Conservation (phyloP, 352 stramenopile genomes). For the Phytophthora pseudosyringae region DNA sequence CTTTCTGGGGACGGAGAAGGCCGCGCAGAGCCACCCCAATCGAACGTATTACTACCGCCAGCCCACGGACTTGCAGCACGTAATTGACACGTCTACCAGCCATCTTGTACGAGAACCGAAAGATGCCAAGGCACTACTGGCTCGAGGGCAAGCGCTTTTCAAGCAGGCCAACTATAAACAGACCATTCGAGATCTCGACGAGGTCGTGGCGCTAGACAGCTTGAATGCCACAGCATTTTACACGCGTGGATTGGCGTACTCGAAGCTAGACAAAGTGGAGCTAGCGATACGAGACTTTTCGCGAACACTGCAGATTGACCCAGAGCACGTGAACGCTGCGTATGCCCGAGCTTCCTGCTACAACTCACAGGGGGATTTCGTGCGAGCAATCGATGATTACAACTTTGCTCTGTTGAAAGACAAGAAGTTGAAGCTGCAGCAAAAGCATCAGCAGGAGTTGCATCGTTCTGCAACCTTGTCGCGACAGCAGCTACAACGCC, state of each 20-base stretch:
- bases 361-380: constrained; percentile 88
- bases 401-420: constrained; percentile 89
- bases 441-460: constrained; percentile 39
- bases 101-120: constrained; percentile 67
- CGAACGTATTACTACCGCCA: constrained; percentile 86
- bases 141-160: constrained; percentile 78
- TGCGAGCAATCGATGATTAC: constrained; percentile 91
- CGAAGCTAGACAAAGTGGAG: constrained; percentile 74
- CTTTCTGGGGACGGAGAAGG: constrained; percentile 72
- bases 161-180: constrained; percentile 71
- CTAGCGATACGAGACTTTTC: constrained; percentile 85
- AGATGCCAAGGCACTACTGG: constrained; percentile 72
- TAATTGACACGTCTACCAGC: constrained; percentile 75
- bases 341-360: constrained; percentile 88
- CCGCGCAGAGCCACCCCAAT: constrained; percentile 65
- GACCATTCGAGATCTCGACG: constrained; percentile 63
- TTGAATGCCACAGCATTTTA: constrained; percentile 66
- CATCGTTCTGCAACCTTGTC: constrained; percentile 33
- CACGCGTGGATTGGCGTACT: constrained; percentile 73
- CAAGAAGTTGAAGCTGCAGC: constrained; percentile 58
- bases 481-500: constrained; percentile 29
- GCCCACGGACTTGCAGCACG: constrained; percentile 66
- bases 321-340: constrained; percentile 87
- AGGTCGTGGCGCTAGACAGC: constrained; percentile 52
- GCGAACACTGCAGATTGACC: constrained; percentile 73